These are phyloP conservation scores for Thuidium tamariscinum DNA, from an alignment of 225 moss, liverwort and hornwort species.

Conservation along the genomic window DNA sequence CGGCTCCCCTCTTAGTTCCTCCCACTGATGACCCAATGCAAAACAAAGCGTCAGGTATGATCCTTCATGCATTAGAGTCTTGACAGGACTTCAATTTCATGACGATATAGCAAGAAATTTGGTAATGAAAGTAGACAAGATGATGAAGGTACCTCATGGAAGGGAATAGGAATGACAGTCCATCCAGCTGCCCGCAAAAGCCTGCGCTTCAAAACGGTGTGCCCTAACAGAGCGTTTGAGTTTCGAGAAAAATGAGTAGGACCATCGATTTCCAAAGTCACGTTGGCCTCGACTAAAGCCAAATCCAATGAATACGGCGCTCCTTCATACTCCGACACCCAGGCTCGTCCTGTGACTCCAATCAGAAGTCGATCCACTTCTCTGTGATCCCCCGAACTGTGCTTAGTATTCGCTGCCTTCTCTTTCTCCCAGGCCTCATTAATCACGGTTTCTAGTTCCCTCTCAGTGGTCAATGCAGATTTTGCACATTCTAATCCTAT, in stretches of 20 bases:
- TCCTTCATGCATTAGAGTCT: background rate
- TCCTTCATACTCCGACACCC: constrained; percentile 59
- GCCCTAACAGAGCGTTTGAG: constrained; percentile 47
- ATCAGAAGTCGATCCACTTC: constrained; percentile 72
- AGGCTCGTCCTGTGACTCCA: constrained; percentile 43
- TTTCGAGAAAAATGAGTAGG: constrained; percentile 85
- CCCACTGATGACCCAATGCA: constrained; percentile 7
- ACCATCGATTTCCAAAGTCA: constrained; percentile 82
- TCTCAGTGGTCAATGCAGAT: constrained; percentile 7
- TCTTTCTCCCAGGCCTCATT: constrained; percentile 45
- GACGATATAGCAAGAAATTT: background rate
- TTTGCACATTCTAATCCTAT: constrained; percentile 55
- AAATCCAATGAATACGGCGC: constrained; percentile 71
- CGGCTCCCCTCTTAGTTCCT: constrained; percentile 30
- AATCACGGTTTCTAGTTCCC: constrained; percentile 25
- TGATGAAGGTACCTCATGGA: constrained; percentile 48
- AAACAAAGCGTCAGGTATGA: background rate
- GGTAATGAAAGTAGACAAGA: background rate
- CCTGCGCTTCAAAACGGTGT: constrained; percentile 72
- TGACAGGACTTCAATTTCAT: background rate
- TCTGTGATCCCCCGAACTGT: constrained; percentile 64
- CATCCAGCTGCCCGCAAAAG: constrained; percentile 80
- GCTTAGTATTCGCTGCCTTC: constrained; percentile 28
- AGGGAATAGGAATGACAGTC: constrained; percentile 67
- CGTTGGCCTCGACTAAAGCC: constrained; percentile 50